Conservation (phyloP, 306 rosid species). For the Fragaria ananassa region DNA sequence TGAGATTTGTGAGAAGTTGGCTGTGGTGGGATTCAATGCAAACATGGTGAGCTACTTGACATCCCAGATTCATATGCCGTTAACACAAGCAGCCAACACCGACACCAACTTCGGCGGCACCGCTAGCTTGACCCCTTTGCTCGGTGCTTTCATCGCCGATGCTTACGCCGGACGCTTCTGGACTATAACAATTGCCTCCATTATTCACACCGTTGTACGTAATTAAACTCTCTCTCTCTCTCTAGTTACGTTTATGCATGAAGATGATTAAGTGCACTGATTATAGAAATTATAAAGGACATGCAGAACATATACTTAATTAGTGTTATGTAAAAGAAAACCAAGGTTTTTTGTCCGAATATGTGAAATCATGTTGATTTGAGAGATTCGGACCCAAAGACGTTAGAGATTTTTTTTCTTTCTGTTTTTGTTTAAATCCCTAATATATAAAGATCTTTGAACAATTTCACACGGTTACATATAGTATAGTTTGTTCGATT, state of each 20-base stretch:
- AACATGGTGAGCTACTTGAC: slow-evolving; percentile 93
- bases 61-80: slow-evolving; percentile 73
- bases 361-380: too few species aligned
- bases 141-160: slow-evolving; percentile 90
- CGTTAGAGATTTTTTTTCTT: not conserved
- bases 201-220: slow-evolving; percentile 62
- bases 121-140: slow-evolving; percentile 81
- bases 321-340: not conserved
- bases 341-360: too few species aligned
- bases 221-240: not conserved
- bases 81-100: slow-evolving; percentile 87
- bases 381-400: not conserved
- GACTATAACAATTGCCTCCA: slow-evolving; percentile 69
- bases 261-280: not conserved
- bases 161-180: slow-evolving; percentile 76
- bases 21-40: slow-evolving; percentile 81
- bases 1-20: slow-evolving; percentile 83
- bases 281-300: not conserved
- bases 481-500: too few species aligned
- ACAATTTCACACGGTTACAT: too few species aligned
- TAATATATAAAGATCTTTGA: too few species aligned
- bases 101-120: slow-evolving; percentile 83
- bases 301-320: not conserved
- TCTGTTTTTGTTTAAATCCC: too few species aligned
- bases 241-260: not conserved